Percentiles rank a stretch among this genome's conserved stretches.
Conservation (phyloP, 352 stramenopile genomes). For the Elongisporangium anandrum region DNA sequence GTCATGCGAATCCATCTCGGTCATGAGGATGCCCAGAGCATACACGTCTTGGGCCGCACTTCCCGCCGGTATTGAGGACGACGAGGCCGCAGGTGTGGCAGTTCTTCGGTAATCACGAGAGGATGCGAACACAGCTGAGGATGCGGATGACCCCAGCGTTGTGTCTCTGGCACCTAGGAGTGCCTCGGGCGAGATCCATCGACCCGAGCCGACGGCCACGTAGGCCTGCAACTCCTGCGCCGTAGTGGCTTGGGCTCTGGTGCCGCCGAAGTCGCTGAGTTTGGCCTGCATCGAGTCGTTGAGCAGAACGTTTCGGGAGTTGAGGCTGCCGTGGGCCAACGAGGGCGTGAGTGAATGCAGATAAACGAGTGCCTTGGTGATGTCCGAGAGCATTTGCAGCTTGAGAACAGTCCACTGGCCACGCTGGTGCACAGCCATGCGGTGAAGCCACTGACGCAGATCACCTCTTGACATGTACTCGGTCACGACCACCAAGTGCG, state of each 20-base stretch:
- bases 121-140: slow-evolving; percentile 6
- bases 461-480: slow-evolving; percentile 74
- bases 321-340: slow-evolving; percentile 57
- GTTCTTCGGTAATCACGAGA: slow-evolving; percentile 19
- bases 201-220: slow-evolving; percentile 56
- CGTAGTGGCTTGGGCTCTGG: slow-evolving; percentile 19
- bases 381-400: slow-evolving; percentile 57
- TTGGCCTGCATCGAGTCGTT: slow-evolving; percentile 56
- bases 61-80: slow-evolving; percentile 30
- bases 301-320: slow-evolving; percentile 63
- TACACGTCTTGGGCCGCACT: slow-evolving; percentile 34
- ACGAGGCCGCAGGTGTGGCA: slow-evolving; percentile 15
- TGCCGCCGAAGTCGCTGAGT: slow-evolving; percentile 53
- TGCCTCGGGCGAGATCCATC: slow-evolving; percentile 69
- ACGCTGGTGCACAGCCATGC: slow-evolving; percentile 25
- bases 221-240: slow-evolving; percentile 62
- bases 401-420: slow-evolving; percentile 51
- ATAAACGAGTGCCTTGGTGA: slow-evolving; percentile 61
- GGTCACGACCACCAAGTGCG: slow-evolving; percentile 59
- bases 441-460: slow-evolving; percentile 65
- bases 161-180: slow-evolving; percentile 46
- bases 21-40: slow-evolving; percentile 62
- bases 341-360: slow-evolving; percentile 58
- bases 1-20: slow-evolving; percentile 67
- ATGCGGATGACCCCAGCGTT: slow-evolving; percentile 13